Evolutionary conservation across 352 stramenopile genomes (phyloP), one percentile per base, ranked within the genome.

Genomic region (Pythium chondricola): DNA sequence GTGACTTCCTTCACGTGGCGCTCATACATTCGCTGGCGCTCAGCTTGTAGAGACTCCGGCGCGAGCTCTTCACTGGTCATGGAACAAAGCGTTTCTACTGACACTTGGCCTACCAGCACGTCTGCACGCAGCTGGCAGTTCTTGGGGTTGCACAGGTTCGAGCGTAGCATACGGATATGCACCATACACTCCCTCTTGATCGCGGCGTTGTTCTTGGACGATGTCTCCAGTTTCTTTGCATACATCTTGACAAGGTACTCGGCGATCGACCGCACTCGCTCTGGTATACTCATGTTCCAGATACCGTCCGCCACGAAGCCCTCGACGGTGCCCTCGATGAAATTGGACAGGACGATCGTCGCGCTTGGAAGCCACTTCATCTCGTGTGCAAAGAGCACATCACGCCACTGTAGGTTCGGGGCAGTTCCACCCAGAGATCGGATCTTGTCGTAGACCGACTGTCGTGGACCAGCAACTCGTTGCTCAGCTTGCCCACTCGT

Each of bases 21-120:
- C 29, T 84, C 63, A 24, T 60, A 67, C 16, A 65, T 56, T n/a
- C 58, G 49, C 33, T 79, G 64, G 4, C 72, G 61, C 35, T 79
- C 65, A 25, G 58, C 46, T 21, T 73, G 67, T n/a, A 84, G 64
- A 6, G 67, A 58, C 39, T 79, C 59, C 1, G 72, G 72, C 0
- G 72, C 72, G 13, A 84, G 47, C 35, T 84, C 57, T 10, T 74
- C 69, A 24, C 64, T 76, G 3, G 56, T 61, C 72, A 84, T 82
- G 2, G 56, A 50, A 32, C 69, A 84, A 0, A 84, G 52, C 4
- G 38, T 24, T 17, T 22, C 33, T 0, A 64, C 37, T 13, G 42
- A 48, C 13, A 84, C 41, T 0, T 29, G 37, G 0, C 70, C 61
- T 1, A 46, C 40, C 4, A 81, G 45, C 22, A 84, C 38, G 17